Evolutionary conservation across 441 rosid genomes (phyloP).

Genomic region (Jatropha podagrica): DNA sequence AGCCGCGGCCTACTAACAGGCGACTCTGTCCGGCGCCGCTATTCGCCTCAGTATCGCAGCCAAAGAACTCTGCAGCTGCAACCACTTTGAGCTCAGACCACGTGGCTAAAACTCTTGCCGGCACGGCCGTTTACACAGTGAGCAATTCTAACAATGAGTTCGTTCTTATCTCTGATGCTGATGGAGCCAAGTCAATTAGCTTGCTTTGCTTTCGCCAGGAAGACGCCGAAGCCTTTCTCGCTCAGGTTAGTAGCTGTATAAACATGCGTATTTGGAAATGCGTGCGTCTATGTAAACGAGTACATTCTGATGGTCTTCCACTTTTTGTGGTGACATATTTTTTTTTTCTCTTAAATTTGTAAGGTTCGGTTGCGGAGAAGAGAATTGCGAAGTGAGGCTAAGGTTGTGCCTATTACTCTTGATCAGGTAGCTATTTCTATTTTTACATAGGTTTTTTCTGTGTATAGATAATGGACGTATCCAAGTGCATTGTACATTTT

Average conservation of each 20-base stretch:
- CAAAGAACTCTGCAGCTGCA: slow-evolving; percentile 38
- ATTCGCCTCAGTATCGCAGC: slow-evolving; percentile 62
- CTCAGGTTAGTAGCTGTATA: slow-evolving; percentile 47
- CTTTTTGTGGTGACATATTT: neutral
- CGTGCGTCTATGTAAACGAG: neutral
- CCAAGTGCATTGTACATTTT: neutral
- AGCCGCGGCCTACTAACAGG: slow-evolving; percentile 28
- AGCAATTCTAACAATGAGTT: slow-evolving; percentile 88
- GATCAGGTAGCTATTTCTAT: slow-evolving; percentile 57
- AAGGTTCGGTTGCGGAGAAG: slow-evolving; percentile 77
- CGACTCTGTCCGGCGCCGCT: slow-evolving; percentile 33
- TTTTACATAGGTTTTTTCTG: neutral
- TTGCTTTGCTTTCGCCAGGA: slow-evolving; percentile 91
- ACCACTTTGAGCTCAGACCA: slow-evolving; percentile 43
- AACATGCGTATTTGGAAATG: neutral
- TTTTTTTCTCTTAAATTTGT: neutral
- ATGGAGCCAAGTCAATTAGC: slow-evolving; percentile 73
- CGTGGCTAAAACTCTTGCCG: slow-evolving; percentile 71
- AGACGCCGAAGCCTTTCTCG: slow-evolving; percentile 88
- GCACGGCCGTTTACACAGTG: slow-evolving; percentile 78
- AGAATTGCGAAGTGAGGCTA: slow-evolving; percentile 65
- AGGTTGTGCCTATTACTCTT: slow-evolving; percentile 84
- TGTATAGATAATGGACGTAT: too few species aligned
- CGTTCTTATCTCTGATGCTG: slow-evolving; percentile 87
- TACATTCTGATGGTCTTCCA: neutral